These are phyloP conservation scores for Nicotiana benthamiana DNA, from an alignment of 257 asterid species.

Conservation along the genomic window DNA sequence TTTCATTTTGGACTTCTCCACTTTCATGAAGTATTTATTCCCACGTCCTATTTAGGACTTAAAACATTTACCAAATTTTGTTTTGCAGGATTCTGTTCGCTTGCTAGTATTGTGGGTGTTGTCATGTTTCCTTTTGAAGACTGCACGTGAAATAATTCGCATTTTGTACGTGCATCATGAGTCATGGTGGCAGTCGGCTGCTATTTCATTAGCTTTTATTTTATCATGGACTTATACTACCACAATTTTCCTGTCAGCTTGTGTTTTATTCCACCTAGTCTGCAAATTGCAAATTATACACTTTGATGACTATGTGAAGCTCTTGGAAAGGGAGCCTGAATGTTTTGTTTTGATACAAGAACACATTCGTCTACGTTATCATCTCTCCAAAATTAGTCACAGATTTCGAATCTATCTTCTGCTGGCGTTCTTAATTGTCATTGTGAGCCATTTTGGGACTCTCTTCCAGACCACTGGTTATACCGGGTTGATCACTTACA, in stretches of 20 bases:
- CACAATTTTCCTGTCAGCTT: conserved; percentile 44
- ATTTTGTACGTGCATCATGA: conserved; percentile 46
- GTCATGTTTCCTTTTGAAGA: conserved; percentile 54
- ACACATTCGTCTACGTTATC: conserved; percentile 55
- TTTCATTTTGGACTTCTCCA: neutral
- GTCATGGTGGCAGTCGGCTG: conserved; percentile 61
- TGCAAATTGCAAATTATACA: conserved; percentile 77
- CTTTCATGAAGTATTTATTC: neutral
- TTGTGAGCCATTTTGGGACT: conserved; percentile 58
- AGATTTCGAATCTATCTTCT: conserved; percentile 75
- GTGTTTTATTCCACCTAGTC: conserved; percentile 58
- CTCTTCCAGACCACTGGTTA: conserved; percentile 64
- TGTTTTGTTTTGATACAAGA: conserved; percentile 51
- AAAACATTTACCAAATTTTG: neutral
- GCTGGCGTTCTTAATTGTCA: conserved; percentile 62
- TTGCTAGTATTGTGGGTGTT: conserved; percentile 50
- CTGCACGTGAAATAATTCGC: conserved; percentile 59
- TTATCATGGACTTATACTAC: conserved; percentile 60
- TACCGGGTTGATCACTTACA: conserved; percentile 46
- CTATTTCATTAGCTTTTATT: conserved; percentile 40
- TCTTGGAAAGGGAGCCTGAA: conserved; percentile 58
- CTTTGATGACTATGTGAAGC: conserved; percentile 72
- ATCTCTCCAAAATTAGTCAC: conserved; percentile 85
- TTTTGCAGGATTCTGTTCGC: conserved; percentile 58
- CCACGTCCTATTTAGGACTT: neutral